A percentile compares a stretch with the other conserved stretches of the same genome.
Conservation (phyloP, 805 yeast species). For the Yueomyces sp. region DNA sequence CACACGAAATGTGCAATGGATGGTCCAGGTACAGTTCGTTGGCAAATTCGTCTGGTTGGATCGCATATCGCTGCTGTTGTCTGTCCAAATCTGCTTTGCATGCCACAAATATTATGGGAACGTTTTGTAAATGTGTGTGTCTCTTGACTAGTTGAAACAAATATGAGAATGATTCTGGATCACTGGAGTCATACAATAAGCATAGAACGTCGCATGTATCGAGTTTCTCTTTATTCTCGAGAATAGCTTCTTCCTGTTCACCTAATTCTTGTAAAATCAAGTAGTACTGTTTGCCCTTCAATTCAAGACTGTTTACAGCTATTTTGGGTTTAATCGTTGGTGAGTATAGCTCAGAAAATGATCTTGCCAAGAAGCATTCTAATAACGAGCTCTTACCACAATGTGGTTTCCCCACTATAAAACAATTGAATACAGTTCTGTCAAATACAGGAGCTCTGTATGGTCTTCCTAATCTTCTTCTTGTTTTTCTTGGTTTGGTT, state of each 20-base stretch:
- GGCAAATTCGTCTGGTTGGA: constrained; percentile 82
- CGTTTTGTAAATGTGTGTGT: constrained; percentile 37
- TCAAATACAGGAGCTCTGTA: constrained; percentile 64
- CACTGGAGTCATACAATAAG: constrained; percentile 84
- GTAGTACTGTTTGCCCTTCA: constrained; percentile 88
- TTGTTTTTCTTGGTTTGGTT: constrained; percentile 64
- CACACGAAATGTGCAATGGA: constrained; percentile 82
- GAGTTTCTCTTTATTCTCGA: constrained; percentile 54
- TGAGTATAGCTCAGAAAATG: constrained; percentile 54
- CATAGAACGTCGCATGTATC: constrained; percentile 88
- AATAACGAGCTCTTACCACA: constrained; percentile 81
- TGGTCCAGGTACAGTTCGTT: constrained; percentile 52
- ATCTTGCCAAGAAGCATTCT: constrained; percentile 68
- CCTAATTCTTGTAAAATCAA: constrained; percentile 84
- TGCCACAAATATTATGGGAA: constrained; percentile 85
- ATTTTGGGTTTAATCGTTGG: constrained; percentile 74
- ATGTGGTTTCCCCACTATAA: constrained; percentile 69
- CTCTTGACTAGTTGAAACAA: constrained; percentile 54
- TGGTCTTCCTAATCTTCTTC: constrained; percentile 50
- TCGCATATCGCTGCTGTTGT: constrained; percentile 78
- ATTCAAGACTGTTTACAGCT: constrained; percentile 85
- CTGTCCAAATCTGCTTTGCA: constrained; percentile 90
- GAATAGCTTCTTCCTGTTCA: constrained; percentile 67
- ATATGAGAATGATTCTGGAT: constrained; percentile 86
- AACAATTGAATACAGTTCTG: constrained; percentile 85